These are phyloP conservation scores for Dryas integrifolia DNA, from an alignment of 331 rosid species.

Conservation along the genomic window DNA sequence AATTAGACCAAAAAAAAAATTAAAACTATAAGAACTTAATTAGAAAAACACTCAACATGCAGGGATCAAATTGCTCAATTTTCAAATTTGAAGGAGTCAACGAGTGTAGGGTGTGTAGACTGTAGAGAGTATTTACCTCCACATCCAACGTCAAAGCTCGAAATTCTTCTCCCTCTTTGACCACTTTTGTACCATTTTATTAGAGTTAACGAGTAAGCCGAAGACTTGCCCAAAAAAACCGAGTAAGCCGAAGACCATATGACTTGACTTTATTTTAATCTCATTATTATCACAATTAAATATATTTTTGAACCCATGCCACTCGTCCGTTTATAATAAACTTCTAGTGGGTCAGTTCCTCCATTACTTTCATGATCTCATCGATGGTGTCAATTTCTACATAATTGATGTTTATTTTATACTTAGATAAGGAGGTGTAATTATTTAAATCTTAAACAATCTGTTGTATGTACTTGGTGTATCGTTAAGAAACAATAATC, in stretches of 20 bases:
- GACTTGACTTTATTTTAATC: background rate
- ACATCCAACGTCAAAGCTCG: too few relatives aligned
- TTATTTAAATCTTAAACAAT: slow-evolving; percentile 33
- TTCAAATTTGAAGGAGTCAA: too few relatives aligned
- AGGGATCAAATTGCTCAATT: too few relatives aligned
- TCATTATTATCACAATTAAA: background rate
- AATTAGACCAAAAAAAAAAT: too few relatives aligned
- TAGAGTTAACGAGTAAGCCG: background rate
- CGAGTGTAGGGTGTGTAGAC: too few relatives aligned
- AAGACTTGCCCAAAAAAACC: background rate
- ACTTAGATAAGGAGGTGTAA: slow-evolving; percentile 37
- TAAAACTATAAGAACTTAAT: too few relatives aligned
- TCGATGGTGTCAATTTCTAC: background rate
- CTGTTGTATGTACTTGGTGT: slow-evolving; percentile 35
- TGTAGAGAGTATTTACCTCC: too few relatives aligned
- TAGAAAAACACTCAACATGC: too few relatives aligned
- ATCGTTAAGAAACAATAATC: slow-evolving; percentile 21
- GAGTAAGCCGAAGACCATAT: background rate
- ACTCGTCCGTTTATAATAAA: background rate
- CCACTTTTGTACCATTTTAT: too few relatives aligned
- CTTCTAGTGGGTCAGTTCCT: background rate
- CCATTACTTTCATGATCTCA: slow-evolving; percentile 11
- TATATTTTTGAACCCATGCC: background rate
- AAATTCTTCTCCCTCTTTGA: too few relatives aligned
- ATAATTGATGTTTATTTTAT: background rate